Base-by-base conservation (phyloP, 139 green algal genomes). In the Desmodesmus armatus region DNA sequence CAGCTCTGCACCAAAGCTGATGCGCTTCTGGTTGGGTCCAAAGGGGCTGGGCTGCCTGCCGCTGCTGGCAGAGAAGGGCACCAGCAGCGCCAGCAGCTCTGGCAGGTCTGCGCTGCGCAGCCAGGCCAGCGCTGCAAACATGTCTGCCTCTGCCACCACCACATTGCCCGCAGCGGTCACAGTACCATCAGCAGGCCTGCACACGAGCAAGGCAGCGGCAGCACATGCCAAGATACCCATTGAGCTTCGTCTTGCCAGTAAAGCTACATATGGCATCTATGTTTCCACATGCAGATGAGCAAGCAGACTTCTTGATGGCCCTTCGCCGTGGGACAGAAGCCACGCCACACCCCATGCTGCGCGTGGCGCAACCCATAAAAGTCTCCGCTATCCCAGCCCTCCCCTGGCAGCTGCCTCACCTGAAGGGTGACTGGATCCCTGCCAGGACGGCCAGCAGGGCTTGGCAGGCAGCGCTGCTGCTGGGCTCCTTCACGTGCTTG, bases 41-140 rank as follows among this genome's bases (percentile, higher is more conserved):
- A 49, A 19, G 23, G 41, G 71, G 60, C 41, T 70, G 5, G 73
- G 65, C 63, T 79, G 73, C 29, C 62, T 43, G 41, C 75, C 70
- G 55, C 4, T 63, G 9, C 66, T 27, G 29, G 29, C 2, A 17
- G 41, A n/a, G 53, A 69, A 27, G 9, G 53, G 51, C 35, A 51
- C 17, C 55, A 67, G 58, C 47, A 81, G 44, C 37, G 81, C 67
- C 27, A 90, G 72, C 31, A 85, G 80, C 70, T 91, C 83, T 47
- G 85, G 83, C 63, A 91, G 87, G 44, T 84, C 86, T 5, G 82
- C 23, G 15, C 82, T 85, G 63, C 76, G 58, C 37, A 93, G 75
- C 90, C 87, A 93, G 25, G 49, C 58, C 6, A 85, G 35, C 7
- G 89, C 79, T 9, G 65, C 78, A 23, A 39, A 7, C 4, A 78